Conservation (phyloP, 352 stramenopile genomes). For the Pythium oligandrum region DNA sequence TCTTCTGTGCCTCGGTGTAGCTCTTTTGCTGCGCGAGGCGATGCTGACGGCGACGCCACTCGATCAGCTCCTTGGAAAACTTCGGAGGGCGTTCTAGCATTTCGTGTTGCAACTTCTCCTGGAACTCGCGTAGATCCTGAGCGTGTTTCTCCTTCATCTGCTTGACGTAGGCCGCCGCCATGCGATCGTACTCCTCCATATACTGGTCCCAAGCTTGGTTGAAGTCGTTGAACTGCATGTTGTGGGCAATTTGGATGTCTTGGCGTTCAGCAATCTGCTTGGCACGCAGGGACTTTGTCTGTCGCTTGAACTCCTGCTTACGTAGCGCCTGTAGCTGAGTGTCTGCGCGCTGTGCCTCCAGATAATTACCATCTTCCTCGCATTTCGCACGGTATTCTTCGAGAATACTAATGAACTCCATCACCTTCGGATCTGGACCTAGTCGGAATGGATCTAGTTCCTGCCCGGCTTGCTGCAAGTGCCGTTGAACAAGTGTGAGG, state of each 20-base stretch:
- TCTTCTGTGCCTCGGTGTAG: slow-evolving; percentile 93
- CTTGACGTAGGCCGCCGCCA: slow-evolving; percentile 92
- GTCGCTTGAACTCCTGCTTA: slow-evolving; percentile 89
- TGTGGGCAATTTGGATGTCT: slow-evolving; percentile 94
- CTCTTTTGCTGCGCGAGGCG: slow-evolving; percentile 92
- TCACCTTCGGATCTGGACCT: slow-evolving; percentile 87
- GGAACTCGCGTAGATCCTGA: slow-evolving; percentile 79
- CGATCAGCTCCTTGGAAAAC: slow-evolving; percentile 92
- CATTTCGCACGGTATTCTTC: slow-evolving; percentile 94
- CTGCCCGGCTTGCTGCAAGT: slow-evolving; percentile 36
- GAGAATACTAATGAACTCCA: slow-evolving; percentile 92
- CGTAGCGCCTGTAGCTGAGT: slow-evolving; percentile 84
- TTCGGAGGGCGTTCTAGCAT: slow-evolving; percentile 86
- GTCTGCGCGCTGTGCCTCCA: slow-evolving; percentile 88
- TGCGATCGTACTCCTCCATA: slow-evolving; percentile 93
- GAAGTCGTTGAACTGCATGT: slow-evolving; percentile 95
- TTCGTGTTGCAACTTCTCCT: slow-evolving; percentile 86
- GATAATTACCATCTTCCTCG: slow-evolving; percentile 92
- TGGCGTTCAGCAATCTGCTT: slow-evolving; percentile 90
- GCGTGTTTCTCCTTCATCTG: slow-evolving; percentile 93
- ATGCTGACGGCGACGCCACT: slow-evolving; percentile 92
- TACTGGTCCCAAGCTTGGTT: slow-evolving; percentile 94
- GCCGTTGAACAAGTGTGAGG: slow-evolving; percentile 44
- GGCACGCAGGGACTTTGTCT: slow-evolving; percentile 89
- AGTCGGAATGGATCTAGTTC: slow-evolving; percentile 41